Evolutionary conservation across 805 yeast species (phyloP).

Genomic region (Metschnikowia reukaufii): DNA sequence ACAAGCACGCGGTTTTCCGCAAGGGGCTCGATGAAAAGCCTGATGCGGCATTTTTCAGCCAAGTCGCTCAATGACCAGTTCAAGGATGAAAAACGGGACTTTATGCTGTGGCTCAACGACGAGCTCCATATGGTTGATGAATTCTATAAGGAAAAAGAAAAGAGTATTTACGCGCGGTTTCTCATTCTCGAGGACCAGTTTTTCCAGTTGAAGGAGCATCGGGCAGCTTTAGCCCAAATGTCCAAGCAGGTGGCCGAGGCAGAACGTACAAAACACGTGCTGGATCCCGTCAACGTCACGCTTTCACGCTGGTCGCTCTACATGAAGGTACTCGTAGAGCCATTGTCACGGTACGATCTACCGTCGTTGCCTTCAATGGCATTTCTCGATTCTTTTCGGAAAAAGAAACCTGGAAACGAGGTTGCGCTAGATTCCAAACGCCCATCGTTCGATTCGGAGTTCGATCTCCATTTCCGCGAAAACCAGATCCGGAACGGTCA

Average conservation of each 20-base stretch:
- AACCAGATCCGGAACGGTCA: conserved; percentile 40
- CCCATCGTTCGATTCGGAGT: conserved; percentile 10
- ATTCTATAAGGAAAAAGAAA: conserved; percentile 63
- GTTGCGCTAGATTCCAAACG: conserved; percentile 8
- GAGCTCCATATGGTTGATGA: conserved; percentile 60
- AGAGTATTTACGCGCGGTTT: conserved; percentile 58
- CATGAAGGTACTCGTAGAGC: conserved; percentile 25
- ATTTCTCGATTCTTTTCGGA: conserved; percentile 24
- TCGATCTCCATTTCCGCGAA: conserved; percentile 36
- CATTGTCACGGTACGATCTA: conserved; percentile 34
- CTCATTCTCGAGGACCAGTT: conserved; percentile 67
- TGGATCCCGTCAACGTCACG: conserved; percentile 20
- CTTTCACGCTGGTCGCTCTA: conserved; percentile 33
- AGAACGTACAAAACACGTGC: conserved; percentile 8
- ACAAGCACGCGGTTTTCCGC: not conserved
- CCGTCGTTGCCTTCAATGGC: conserved; percentile 43
- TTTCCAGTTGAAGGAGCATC: conserved; percentile 59
- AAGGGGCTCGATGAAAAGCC: conserved; percentile 5
- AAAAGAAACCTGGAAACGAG: conserved; percentile 9
- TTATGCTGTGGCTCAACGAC: conserved; percentile 64
- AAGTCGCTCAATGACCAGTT: conserved; percentile 21
- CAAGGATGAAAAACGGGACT: conserved; percentile 41
- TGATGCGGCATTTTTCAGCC: conserved; percentile 8
- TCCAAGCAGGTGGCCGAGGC: conserved; percentile 6
- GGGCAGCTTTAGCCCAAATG: conserved; percentile 4